Conservation (phyloP, 1,139 yeast species). For the Hansenula lynferdii region DNA sequence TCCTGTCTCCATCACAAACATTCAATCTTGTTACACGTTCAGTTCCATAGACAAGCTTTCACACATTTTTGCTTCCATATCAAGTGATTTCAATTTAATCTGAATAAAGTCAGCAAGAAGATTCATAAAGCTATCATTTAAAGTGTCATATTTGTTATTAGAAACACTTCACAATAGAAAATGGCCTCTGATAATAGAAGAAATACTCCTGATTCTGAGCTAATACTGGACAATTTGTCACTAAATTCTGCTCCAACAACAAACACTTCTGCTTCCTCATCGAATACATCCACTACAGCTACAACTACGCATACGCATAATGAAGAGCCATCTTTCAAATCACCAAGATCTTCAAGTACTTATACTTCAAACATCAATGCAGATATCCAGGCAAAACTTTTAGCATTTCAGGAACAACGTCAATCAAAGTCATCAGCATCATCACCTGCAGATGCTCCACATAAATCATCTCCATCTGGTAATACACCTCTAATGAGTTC, state of each 20-base stretch:
- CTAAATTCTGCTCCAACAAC: conserved; percentile 1
- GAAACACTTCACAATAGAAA: background rate
- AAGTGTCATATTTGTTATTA: too few species aligned
- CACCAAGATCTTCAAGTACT: conserved; percentile 13
- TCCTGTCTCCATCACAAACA: too few species aligned
- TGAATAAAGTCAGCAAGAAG: too few species aligned
- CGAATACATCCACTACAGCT: too few species aligned
- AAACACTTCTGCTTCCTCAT: background rate
- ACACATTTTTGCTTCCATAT: too few species aligned
- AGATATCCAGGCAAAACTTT: conserved; percentile 67
- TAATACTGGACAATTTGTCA: background rate
- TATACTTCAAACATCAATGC: conserved; percentile 38
- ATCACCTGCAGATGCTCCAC: too few species aligned
- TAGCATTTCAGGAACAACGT: conserved; percentile 71
- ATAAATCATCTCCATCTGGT: too few species aligned
- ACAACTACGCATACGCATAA: too few species aligned
- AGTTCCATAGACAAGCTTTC: too few species aligned
- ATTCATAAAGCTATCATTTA: too few species aligned
- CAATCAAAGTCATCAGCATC: conserved; percentile 13
- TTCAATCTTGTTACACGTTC: too few species aligned
- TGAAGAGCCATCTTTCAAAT: conserved; percentile 5
- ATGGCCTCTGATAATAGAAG: background rate
- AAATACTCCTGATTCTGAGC: background rate
- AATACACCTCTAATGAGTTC: conserved; percentile 2
- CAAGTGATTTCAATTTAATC: too few species aligned